A percentile compares a stretch with the other conserved stretches of the same genome.
Evolutionary conservation across 495 filamentous ascomycete genomes (phyloP).

Genomic region (Hypoxylon lienhwacheense): DNA sequence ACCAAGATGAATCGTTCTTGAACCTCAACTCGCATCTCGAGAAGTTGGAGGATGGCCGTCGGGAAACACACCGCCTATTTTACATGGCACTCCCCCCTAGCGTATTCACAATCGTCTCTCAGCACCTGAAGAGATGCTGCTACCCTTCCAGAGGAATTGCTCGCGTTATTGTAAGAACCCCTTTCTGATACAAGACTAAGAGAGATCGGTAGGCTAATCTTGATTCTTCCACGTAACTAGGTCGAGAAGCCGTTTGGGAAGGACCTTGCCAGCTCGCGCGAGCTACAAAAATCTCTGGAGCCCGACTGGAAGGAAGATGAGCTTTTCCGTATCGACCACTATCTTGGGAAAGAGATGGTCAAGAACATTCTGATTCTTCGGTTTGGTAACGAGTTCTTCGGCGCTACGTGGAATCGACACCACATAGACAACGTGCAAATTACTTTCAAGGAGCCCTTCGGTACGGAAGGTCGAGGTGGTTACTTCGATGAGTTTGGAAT

Average conservation of each 20-base stretch:
- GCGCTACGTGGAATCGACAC: conserved; percentile 97
- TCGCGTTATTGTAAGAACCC: conserved; percentile 78
- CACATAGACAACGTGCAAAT: conserved; percentile 99
- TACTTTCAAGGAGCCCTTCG: conserved; percentile 99
- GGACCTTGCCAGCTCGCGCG: conserved; percentile 89
- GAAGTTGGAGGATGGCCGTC: conserved; percentile 77
- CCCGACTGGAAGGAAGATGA: conserved; percentile 99
- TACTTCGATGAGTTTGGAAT: conserved; percentile 99
- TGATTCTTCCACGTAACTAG: conserved; percentile 49
- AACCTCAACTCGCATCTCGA: conserved; percentile 87
- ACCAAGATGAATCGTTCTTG: conserved; percentile 92
- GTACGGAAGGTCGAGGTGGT: conserved; percentile 97
- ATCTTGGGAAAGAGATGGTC: conserved; percentile 99
- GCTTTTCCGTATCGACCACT: conserved; percentile 99
- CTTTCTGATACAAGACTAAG: neutral
- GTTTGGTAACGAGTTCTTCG: conserved; percentile 99
- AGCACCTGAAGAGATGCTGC: conserved; percentile 95
- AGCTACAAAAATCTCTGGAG: conserved; percentile 91
- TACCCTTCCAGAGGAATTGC: conserved; percentile 89
- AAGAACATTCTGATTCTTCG: conserved; percentile 99
- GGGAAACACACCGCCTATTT: conserved; percentile 89
- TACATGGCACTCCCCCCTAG: conserved; percentile 99
- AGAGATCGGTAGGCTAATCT: conserved; percentile 3
- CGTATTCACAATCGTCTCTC: conserved; percentile 96
- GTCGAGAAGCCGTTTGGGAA: conserved; percentile 99